phyloP scores from a whole-genome alignment of 441 rosid genomes.

The Hura crepitans region DNA sequence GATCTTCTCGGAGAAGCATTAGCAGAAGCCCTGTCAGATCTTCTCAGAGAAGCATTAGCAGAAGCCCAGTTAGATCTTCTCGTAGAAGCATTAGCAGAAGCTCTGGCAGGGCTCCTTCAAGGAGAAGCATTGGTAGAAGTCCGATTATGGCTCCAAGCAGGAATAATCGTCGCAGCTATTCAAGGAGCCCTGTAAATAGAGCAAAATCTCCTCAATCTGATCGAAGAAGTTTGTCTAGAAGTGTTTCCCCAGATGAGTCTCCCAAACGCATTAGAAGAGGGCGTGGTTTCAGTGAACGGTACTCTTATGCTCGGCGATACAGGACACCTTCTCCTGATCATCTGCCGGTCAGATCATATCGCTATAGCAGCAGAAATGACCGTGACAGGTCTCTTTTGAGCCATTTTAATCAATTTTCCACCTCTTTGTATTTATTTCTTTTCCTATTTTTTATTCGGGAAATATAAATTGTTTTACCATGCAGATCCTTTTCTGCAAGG shows the following conservation, averaged over 20 bases:
- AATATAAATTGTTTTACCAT: not conserved
- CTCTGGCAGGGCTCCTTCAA: slow-evolving; percentile 47
- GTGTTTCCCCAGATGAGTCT: slow-evolving; percentile 70
- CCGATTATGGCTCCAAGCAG: slow-evolving; percentile 52
- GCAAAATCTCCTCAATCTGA: slow-evolving; percentile 57
- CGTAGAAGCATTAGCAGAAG: slow-evolving; percentile 44
- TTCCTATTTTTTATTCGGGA: not conserved
- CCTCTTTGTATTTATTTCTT: not conserved
- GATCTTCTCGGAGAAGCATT: slow-evolving; percentile 25
- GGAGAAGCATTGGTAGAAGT: slow-evolving; percentile 64
- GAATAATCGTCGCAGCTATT: slow-evolving; percentile 48
- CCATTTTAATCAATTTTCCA: not conserved
- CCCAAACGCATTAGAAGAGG: slow-evolving; percentile 87
- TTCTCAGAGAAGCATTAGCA: slow-evolving; percentile 41
- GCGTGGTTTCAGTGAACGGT: slow-evolving; percentile 85
- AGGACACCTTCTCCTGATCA: slow-evolving; percentile 85
- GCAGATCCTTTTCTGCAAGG: not conserved
- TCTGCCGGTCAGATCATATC: slow-evolving; percentile 70
- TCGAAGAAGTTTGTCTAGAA: slow-evolving; percentile 73
- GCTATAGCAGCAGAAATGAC: slow-evolving; percentile 60
- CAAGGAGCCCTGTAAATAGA: slow-evolving; percentile 51
- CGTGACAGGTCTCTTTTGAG: slow-evolving; percentile 56
- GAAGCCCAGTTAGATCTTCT: slow-evolving; percentile 34
- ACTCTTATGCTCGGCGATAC: slow-evolving; percentile 82
- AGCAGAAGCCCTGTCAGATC: slow-evolving; percentile 46